Conservation (phyloP, 768 basidiomycete species). For the Xerocomellus dryophilus region DNA sequence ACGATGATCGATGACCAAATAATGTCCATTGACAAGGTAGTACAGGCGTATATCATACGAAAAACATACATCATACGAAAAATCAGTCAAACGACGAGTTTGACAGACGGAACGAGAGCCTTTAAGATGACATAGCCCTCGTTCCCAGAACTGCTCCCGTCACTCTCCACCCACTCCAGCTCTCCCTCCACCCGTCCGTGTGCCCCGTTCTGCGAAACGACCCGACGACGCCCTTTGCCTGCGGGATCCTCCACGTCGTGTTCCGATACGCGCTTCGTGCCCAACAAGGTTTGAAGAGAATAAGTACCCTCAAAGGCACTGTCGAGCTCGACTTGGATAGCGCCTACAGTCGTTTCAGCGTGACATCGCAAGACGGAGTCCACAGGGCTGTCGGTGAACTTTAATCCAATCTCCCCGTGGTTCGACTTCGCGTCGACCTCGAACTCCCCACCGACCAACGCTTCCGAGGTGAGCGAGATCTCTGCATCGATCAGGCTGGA, state of each 20-base stretch:
- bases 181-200: constrained; percentile 16
- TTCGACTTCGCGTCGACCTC: constrained; percentile 28
- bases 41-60: not conserved
- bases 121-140: constrained; percentile 18
- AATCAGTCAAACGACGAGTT: constrained; percentile 21
- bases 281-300: constrained; percentile 28
- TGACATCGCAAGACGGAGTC: constrained; percentile 33
- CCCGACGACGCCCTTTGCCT: constrained; percentile 34
- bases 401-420: constrained; percentile 30
- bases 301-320: constrained; percentile 44
- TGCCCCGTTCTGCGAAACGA: constrained; percentile 11
- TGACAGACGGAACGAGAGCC: constrained; percentile 9
- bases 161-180: constrained; percentile 22
- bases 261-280: constrained; percentile 19
- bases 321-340: constrained; percentile 29
- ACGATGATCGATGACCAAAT: not conserved
- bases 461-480: constrained; percentile 32
- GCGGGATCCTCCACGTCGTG: constrained; percentile 33
- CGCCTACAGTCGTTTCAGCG: constrained; percentile 30
- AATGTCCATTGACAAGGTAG: not conserved
- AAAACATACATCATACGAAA: not conserved
- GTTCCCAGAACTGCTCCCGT: constrained; percentile 17
- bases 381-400: constrained; percentile 33
- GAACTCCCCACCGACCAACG: constrained; percentile 32
- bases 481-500: constrained; percentile 22